Evolutionary conservation across 129 eudicot species (phyloP), one percentile per base, ranked within the genome.

Genomic region (Escallonia rubra): DNA sequence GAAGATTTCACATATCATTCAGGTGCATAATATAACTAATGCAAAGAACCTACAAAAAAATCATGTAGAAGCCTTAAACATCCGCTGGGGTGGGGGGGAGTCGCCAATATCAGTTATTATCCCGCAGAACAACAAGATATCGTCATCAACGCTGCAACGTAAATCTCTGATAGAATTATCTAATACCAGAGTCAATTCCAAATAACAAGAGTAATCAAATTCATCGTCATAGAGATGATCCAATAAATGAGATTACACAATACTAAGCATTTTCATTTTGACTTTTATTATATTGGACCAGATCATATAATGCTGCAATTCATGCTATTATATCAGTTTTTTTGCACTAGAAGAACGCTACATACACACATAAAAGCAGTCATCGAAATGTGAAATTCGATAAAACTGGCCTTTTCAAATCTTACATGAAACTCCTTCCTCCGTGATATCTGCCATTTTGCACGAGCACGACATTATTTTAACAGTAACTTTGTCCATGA

Each of bases 391-490:
- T 50, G 14, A 68, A 67, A 65, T 64, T 81, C 62, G 53, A 41
- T 38, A 72, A 74, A 81, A 72, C 77, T 65, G 78, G 81, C 77
- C 68, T 74, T 67, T 63, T 65, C 8, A 75, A 64, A 49, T 78
- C 98, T 92, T 86, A 92, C 98, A 86, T 82, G 98, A 92, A 73
- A 92, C 91, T 79, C 91, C 98, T 82, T 87, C 98, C 15, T 89
- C 95, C 43, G 96, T 92, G 55, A 92, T 89, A 77, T 92, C 98
- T 50, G 96, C 89, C 98, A 92, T 92, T 82, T 92, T 92, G 91
- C 98, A 89, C 12, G 98, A 76, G 64, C 77, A 76, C 38, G 98
- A 92, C 91, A 92, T 89, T 71, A 92, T 75, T 79, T 84, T 92
- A 43, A 84, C 80, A 67, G 98, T 92, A 43, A 92, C 70, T 78